These are phyloP conservation scores for Rubia yunnanensis DNA, from an alignment of 257 asterid species.

Conservation along the genomic window DNA sequence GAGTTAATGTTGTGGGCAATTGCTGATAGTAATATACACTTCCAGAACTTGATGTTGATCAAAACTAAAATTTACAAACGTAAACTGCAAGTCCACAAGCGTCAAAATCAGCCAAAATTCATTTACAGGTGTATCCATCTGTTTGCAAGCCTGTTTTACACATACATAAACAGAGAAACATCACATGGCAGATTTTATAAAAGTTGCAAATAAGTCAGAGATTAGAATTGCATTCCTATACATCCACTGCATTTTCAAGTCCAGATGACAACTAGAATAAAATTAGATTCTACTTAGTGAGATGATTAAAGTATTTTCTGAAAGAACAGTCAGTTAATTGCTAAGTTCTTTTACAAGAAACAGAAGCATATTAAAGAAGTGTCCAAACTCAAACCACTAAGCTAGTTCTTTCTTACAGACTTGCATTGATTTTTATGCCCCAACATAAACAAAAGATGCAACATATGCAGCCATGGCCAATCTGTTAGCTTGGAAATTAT, in stretches of 20 bases:
- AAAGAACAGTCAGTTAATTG: not conserved
- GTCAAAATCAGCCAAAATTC: constrained; percentile 4
- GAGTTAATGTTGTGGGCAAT: not conserved
- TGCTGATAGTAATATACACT: not conserved
- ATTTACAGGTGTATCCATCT: not conserved
- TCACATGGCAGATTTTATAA: not conserved
- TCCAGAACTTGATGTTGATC: not conserved
- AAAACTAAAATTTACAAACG: constrained; percentile 22
- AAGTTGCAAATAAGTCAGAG: not conserved
- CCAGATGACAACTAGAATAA: not conserved
- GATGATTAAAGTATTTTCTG: not conserved
- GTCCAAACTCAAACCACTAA: not conserved
- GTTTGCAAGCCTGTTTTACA: not conserved
- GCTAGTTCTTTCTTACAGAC: not conserved
- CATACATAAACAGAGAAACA: too few relatives aligned
- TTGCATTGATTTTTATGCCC: not conserved
- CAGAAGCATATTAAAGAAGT: too few relatives aligned
- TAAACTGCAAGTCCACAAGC: constrained; percentile 46
- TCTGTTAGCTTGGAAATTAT: too few relatives aligned
- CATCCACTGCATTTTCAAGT: not conserved
- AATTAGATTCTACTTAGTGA: not conserved
- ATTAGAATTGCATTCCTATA: not conserved
- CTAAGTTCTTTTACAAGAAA: not conserved
- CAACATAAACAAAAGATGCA: not conserved
- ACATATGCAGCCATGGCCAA: not conserved